Evolutionary conservation across 139 green algal genomes (phyloP).

Genomic region (Chlorella sp.): DNA sequence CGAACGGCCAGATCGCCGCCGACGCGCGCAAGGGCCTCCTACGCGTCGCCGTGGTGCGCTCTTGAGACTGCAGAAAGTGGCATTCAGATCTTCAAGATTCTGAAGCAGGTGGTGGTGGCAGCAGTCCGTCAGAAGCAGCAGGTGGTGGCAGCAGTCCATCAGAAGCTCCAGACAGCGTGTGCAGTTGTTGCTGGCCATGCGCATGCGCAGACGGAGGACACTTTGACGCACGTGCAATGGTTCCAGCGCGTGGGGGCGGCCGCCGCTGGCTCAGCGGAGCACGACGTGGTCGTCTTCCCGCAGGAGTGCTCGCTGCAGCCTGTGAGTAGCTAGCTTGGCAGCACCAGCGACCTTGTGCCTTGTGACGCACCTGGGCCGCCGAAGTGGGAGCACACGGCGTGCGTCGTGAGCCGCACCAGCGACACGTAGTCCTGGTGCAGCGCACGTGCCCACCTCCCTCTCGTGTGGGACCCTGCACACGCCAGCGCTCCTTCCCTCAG

Average conservation of each 20-base stretch:
- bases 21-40: not conserved
- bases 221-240: constrained; percentile 23
- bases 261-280: not conserved
- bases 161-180: not conserved
- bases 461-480: not conserved
- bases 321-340: too few species aligned
- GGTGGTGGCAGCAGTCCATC: not conserved
- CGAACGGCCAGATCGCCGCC: not conserved
- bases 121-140: not conserved
- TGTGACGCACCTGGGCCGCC: not conserved
- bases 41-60: not conserved
- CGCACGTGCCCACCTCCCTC: not conserved
- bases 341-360: not conserved
- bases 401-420: not conserved
- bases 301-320: constrained; percentile 11
- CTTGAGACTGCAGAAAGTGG: not conserved
- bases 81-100: not conserved
- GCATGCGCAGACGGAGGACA: constrained; percentile 18
- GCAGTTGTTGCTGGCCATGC: not conserved
- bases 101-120: not conserved
- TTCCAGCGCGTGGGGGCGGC: constrained; percentile 9
- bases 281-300: constrained; percentile 30
- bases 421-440: not conserved
- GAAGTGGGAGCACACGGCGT: not conserved
- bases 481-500: not conserved